Percentiles rank a stretch among this genome's conserved stretches.
Evolutionary conservation across 2,329 filamentous ascomycete species (phyloP).

Genomic region (Nigrograna mackinnonii): DNA sequence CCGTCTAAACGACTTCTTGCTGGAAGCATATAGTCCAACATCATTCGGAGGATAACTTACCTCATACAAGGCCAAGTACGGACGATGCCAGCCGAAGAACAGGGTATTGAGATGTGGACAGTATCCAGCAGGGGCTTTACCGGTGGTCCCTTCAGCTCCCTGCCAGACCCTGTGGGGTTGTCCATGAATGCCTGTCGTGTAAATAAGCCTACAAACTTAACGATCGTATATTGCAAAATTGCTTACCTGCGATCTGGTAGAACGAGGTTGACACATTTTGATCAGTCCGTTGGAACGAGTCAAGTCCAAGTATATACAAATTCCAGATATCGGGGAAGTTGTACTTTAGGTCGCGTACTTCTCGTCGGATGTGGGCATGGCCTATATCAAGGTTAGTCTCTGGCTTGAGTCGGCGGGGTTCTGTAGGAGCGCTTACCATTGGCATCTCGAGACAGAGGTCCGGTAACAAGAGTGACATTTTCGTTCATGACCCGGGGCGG

Average conservation of each 20-base stretch:
- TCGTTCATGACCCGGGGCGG: background rate
- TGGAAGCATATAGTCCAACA: background rate
- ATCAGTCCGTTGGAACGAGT: slow-evolving; percentile 67
- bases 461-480: background rate
- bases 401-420: background rate
- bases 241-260: slow-evolving; percentile 74
- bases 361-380: slow-evolving; percentile 54
- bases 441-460: background rate
- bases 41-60: slow-evolving; percentile 40
- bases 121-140: slow-evolving; percentile 58
- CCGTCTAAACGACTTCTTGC: background rate
- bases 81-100: slow-evolving; percentile 82
- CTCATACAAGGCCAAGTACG: slow-evolving; percentile 71
- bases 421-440: background rate
- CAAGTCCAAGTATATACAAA: slow-evolving; percentile 74
- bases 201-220: background rate
- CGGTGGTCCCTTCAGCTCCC: slow-evolving; percentile 33
- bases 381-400: slow-evolving; percentile 17
- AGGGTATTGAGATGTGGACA: slow-evolving; percentile 77
- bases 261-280: slow-evolving; percentile 70
- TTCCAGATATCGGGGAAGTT: slow-evolving; percentile 70
- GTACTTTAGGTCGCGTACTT: slow-evolving; percentile 66
- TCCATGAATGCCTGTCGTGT: slow-evolving; percentile 37
- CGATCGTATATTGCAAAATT: background rate
- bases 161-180: slow-evolving; percentile 40